These are phyloP conservation scores for Mesembryanthemum crystallinum DNA, from an alignment of 148 eudicot species.

Conservation along the genomic window DNA sequence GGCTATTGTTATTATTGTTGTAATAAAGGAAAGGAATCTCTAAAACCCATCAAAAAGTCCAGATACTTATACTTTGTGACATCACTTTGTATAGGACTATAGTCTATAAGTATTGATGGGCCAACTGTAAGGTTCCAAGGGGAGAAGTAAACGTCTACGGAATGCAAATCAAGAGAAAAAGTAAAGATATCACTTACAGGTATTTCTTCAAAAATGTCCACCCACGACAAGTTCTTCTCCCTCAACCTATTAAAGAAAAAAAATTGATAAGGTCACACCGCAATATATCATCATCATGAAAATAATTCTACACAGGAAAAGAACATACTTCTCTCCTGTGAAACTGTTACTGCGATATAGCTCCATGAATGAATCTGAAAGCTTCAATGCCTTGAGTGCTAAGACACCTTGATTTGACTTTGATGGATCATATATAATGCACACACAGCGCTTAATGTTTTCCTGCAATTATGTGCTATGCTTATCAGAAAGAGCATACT, in stretches of 20 bases:
- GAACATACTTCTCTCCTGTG: slow-evolving; percentile 88
- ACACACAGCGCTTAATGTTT: slow-evolving; percentile 90
- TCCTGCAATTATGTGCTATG: slow-evolving; percentile 49
- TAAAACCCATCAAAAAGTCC: background rate
- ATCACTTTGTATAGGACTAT: background rate
- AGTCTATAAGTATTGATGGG: background rate
- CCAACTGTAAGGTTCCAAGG: no score
- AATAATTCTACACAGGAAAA: background rate
- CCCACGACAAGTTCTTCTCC: slow-evolving; percentile 95
- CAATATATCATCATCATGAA: background rate
- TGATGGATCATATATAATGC: slow-evolving; percentile 97
- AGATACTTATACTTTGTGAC: background rate
- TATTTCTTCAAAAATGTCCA: slow-evolving; percentile 94
- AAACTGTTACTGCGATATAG: slow-evolving; percentile 77
- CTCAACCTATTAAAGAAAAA: slow-evolving; percentile 60
- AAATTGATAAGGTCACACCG: slow-evolving; percentile 9
- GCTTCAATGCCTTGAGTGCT: slow-evolving; percentile 86
- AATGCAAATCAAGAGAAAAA: slow-evolving; percentile 11
- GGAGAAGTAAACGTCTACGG: background rate
- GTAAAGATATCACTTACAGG: slow-evolving; percentile 53
- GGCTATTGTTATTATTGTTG: no score
- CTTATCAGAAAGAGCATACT: background rate
- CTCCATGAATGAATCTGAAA: slow-evolving; percentile 96
- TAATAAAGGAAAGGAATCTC: background rate
- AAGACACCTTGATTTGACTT: slow-evolving; percentile 92